These are phyloP conservation scores for Trichocladium uniseriatum DNA, from an alignment of 495 filamentous ascomycete genomes.

Conservation along the genomic window DNA sequence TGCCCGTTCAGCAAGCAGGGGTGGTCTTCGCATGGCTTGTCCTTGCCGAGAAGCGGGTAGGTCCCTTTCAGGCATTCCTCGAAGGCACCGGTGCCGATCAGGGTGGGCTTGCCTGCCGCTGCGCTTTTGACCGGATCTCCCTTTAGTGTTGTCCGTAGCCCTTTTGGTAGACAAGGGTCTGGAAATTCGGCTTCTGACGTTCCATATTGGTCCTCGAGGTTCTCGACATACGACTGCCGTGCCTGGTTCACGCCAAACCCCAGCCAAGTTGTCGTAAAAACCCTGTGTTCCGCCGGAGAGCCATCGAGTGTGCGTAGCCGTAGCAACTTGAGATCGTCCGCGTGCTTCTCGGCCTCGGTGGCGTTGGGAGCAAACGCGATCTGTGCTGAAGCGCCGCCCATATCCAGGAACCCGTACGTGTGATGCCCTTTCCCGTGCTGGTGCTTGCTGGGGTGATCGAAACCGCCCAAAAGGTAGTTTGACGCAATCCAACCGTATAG, in stretches of 20 bases:
- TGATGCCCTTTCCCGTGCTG: slow-evolving; percentile 75
- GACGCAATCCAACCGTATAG: slow-evolving; percentile 98
- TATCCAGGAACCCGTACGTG: slow-evolving; percentile 96
- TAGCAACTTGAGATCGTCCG: slow-evolving; percentile 77
- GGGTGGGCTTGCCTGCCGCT: slow-evolving; percentile 24
- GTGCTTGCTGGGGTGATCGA: slow-evolving; percentile 68
- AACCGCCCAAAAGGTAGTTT: slow-evolving; percentile 95
- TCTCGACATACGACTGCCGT: slow-evolving; percentile 66
- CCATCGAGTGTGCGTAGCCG: slow-evolving; percentile 78
- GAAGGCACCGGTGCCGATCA: slow-evolving; percentile 80
- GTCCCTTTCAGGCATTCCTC: slow-evolving; percentile 75
- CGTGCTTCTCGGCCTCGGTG: slow-evolving; percentile 84
- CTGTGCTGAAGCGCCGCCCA: slow-evolving; percentile 95
- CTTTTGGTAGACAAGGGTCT: slow-evolving; percentile 84
- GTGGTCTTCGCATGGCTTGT: slow-evolving; percentile 68
- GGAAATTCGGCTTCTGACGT: slow-evolving; percentile 57
- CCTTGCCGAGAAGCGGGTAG: slow-evolving; percentile 82
- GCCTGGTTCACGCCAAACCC: slow-evolving; percentile 94
- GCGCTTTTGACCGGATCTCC: slow-evolving; percentile 39
- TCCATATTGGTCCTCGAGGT: slow-evolving; percentile 51
- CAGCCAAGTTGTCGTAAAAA: slow-evolving; percentile 95
- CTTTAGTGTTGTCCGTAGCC: slow-evolving; percentile 57
- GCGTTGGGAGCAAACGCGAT: slow-evolving; percentile 94
- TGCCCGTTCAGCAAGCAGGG: slow-evolving; percentile 85
- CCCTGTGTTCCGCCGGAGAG: slow-evolving; percentile 61